Conservation (phyloP, 805 yeast genomes). For the Candida tammaniensis region DNA sequence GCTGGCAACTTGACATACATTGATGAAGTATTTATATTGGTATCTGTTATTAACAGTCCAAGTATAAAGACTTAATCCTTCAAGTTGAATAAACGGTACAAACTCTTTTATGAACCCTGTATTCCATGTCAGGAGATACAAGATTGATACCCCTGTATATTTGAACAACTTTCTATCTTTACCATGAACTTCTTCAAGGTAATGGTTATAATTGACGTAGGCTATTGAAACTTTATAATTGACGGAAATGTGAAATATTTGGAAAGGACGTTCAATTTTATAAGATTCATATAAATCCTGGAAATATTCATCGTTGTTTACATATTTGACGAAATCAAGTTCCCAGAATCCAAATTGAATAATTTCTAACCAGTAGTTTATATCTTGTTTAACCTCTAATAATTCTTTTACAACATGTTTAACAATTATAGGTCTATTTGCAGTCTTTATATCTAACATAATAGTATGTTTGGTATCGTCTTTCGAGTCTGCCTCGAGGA, state of each 20-base stretch:
- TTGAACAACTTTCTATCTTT: conserved; percentile 25
- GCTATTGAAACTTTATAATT: conserved; percentile 31
- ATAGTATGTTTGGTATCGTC: conserved; percentile 20
- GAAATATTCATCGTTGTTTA: conserved; percentile 39
- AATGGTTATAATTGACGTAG: conserved; percentile 35
- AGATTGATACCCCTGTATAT: conserved; percentile 34
- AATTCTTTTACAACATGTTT: conserved; percentile 29
- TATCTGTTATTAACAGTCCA: conserved; percentile 39
- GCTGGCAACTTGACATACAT: conserved; percentile 21
- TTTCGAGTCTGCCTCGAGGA: conserved; percentile 17
- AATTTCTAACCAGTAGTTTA: conserved; percentile 37
- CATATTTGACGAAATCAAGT: conserved; percentile 32
- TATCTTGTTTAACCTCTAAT: conserved; percentile 24
- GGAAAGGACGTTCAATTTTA: conserved; percentile 19
- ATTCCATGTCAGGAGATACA: conserved; percentile 39
- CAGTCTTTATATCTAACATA: conserved; percentile 39
- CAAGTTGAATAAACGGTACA: conserved; percentile 32
- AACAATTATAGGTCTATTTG: conserved; percentile 35
- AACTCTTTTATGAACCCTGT: conserved; percentile 30
- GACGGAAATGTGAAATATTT: conserved; percentile 34
- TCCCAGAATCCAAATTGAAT: conserved; percentile 43
- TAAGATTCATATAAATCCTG: conserved; percentile 19
- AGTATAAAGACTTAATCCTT: conserved; percentile 30
- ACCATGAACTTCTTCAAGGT: conserved; percentile 21
- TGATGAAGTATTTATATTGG: conserved; percentile 33